Evolutionary conservation across 2,329 filamentous ascomycete species (phyloP).

Genomic region (Paracorniculantispora psalliotae): DNA sequence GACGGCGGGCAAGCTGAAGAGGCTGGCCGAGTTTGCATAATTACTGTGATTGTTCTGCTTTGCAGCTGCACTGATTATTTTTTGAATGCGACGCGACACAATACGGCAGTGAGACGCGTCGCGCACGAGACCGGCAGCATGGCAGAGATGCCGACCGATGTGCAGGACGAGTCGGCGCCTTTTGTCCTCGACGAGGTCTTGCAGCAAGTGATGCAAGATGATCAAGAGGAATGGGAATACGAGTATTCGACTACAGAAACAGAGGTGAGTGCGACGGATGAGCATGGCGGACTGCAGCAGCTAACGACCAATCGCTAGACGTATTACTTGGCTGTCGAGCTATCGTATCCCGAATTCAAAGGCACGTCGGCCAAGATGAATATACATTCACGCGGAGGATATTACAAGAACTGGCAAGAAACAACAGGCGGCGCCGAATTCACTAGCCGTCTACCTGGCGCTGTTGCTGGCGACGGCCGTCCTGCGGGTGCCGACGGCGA

Average conservation of each 20-base stretch:
- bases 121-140: background rate
- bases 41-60: background rate
- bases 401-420: conserved; percentile 40
- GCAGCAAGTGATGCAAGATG: conserved; percentile 28
- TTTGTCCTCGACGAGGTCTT: conserved; percentile 23
- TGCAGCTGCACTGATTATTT: background rate
- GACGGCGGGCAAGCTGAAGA: background rate
- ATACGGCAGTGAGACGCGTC: background rate
- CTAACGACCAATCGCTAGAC: conserved; percentile 38
- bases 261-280: conserved; percentile 39
- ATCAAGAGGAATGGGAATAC: conserved; percentile 61
- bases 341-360: conserved; percentile 56
- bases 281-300: background rate
- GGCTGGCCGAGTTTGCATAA: background rate
- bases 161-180: background rate
- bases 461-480: background rate
- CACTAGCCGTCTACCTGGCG: conserved; percentile 18
- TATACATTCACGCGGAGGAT: conserved; percentile 40
- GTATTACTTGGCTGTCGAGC: conserved; percentile 59
- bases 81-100: background rate
- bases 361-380: conserved; percentile 35
- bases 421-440: conserved; percentile 17
- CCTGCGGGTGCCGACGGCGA: background rate
- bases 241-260: conserved; percentile 61
- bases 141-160: background rate